Evolutionary conservation across 2,329 filamentous ascomycete species (phyloP).

Genomic region (Penicillium decumbens): DNA sequence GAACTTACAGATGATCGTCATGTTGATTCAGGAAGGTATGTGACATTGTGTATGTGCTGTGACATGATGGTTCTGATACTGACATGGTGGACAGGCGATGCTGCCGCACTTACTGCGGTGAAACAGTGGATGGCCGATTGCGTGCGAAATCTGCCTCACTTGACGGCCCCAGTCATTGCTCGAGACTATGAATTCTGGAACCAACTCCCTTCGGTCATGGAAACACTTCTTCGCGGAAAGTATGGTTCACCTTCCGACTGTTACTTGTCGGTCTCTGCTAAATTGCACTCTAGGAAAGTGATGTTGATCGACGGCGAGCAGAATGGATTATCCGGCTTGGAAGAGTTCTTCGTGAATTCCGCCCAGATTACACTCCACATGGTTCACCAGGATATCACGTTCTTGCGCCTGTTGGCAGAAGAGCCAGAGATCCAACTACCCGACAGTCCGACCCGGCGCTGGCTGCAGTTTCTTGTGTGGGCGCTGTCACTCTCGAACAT

Average conservation of each 20-base stretch:
- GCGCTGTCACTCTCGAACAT: slow-evolving; percentile 31
- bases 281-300: slow-evolving; percentile 24
- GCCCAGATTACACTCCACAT: slow-evolving; percentile 41
- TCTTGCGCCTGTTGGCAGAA: slow-evolving; percentile 28
- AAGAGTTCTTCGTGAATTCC: slow-evolving; percentile 42
- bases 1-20: slow-evolving; percentile 31
- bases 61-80: neutral
- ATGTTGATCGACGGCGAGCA: slow-evolving; percentile 32
- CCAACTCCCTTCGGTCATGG: slow-evolving; percentile 39
- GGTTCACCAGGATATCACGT: slow-evolving; percentile 36
- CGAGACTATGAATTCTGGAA: slow-evolving; percentile 46
- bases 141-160: slow-evolving; percentile 28
- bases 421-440: slow-evolving; percentile 26
- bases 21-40: slow-evolving; percentile 39
- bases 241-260: slow-evolving; percentile 20
- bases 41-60: neutral
- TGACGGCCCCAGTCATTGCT: slow-evolving; percentile 33
- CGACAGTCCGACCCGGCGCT: slow-evolving; percentile 33
- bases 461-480: slow-evolving; percentile 35
- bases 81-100: slow-evolving; percentile 26
- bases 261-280: slow-evolving; percentile 1
- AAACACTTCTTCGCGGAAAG: slow-evolving; percentile 40
- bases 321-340: slow-evolving; percentile 31
- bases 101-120: slow-evolving; percentile 31
- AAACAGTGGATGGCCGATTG: slow-evolving; percentile 44